phyloP scores from a whole-genome alignment of 2,329 filamentous ascomycete genomes.

The Didymella pomorum region DNA sequence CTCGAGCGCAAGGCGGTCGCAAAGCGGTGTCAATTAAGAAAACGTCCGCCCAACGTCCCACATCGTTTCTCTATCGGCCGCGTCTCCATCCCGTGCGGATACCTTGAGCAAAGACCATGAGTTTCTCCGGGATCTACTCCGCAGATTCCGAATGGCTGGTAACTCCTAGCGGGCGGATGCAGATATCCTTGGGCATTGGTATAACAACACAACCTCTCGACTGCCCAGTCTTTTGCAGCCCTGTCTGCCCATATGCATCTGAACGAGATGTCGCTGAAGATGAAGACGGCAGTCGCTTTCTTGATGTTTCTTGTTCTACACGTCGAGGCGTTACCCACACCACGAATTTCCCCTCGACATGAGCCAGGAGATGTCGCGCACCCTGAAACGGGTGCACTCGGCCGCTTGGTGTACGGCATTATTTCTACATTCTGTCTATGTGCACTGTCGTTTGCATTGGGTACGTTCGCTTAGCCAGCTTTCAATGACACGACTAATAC shows the following conservation, averaged over 20 bases:
- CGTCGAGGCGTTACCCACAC: background rate
- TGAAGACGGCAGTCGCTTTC: background rate
- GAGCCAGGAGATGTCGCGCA: background rate
- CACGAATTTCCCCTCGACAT: background rate
- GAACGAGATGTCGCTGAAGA: background rate
- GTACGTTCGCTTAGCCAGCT: background rate
- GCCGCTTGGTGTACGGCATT: background rate
- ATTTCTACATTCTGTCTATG: conserved; percentile 1
- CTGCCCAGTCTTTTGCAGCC: background rate
- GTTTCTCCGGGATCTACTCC: background rate
- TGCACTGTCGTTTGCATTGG: conserved; percentile 3
- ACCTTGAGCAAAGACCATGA: background rate
- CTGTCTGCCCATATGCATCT: background rate
- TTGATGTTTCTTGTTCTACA: background rate
- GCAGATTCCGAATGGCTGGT: background rate
- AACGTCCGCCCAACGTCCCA: background rate
- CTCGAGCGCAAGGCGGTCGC: background rate
- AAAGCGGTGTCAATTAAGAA: background rate
- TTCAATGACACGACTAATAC: background rate
- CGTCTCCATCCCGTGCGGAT: background rate
- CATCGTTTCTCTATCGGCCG: background rate
- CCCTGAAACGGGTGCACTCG: background rate
- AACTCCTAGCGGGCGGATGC: background rate
- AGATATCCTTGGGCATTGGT: background rate
- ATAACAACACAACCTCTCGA: background rate